Evolutionary conservation across 1,139 yeast species (phyloP), one percentile per base, ranked within the genome.

Genomic region (Blastobotrys buckinghamii): DNA sequence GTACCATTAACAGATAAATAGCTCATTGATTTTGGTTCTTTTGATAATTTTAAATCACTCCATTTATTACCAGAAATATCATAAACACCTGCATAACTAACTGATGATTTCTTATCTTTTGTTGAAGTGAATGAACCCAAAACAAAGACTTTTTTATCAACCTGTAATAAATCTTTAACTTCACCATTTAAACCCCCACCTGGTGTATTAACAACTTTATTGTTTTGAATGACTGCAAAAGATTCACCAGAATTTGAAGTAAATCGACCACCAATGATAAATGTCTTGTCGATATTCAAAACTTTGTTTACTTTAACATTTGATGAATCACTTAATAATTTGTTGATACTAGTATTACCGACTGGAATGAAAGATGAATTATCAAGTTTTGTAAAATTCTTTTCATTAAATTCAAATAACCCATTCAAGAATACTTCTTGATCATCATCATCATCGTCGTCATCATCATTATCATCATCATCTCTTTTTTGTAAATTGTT

Each of bases 381-480:
- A 39, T 64, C 60, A 37, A 39, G 39, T 24, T 63, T 59, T 0
- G 92, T 70, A 62, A 85, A 87, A 63, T 89, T 88, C 2, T 77
- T 69, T 43, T 82, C 69, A 0, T 88, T 81, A 66, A 83, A 92
- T 66, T 92, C 97, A 63, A 90, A 87, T 39, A 92, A 60, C 1
- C 95, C 94, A 62, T 84, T 84, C 48, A 89, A 61, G 6, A 39
- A 72, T 56, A 48, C 67, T 57, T 6, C 68, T 54, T 44, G 39
- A 7, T 38, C 42, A 1, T 73, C 63, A 48, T 44, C 44, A 4
- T 27, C 26, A 45, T 39, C 48, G 13, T 34, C 36, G 30, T 45
- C 48, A 19, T 30, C 37, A 27, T 60, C 62, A 39, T 48, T 46
- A 35, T 48, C 50, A 38, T 51, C 50, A 40, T 51, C 47, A 16